Base-by-base conservation (phyloP, 2,329 filamentous ascomycete genomes). In the Lasiodiplodia citricola region DNA sequence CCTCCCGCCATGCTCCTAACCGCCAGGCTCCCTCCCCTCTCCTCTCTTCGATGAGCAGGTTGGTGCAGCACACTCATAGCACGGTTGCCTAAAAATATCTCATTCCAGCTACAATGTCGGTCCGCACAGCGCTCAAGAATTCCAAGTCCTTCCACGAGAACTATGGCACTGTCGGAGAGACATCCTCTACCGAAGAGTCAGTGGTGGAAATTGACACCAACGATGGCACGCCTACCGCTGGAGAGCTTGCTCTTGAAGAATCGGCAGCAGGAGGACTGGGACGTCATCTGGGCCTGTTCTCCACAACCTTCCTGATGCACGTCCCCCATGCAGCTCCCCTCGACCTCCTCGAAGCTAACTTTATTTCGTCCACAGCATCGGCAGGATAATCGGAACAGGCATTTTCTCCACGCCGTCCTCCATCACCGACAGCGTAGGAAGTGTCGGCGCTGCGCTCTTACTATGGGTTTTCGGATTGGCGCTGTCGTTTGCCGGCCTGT, bases 351-450 rank as follows among this genome's bases (percentile, higher is more conserved):
- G 25, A n/a, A 28, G 35, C 56, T 63, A 37, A 68, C 47, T 13
- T 21, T 11, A 21, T n/a, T 28, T 28, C 1, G 1, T 47, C 13
- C 8, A 47, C 28, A 68, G 66, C 11, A 68, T 68, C 28, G 66
- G 66, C 8, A 85, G 90, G 14, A 88, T 92, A 6, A 88, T 92
- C 37, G 90, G 90, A 14, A 90, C 86, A 73, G 90, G 90, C 31
- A 91, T 93, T 71, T 93, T 92, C 73, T 90, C 90, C 0, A 92
- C 90, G 0, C 91, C 89, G 0, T 90, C 88, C 0, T 85, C 89
- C 4, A 91, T 93, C 62, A 83, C 91, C 3, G 85, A 87, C 47
- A 86, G 87, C 0, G 87, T 89, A 2, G 91, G 91, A 1, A 92
- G 90, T 67, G 83, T 90, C 0, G 90, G 90, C 0, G 78, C 92